phyloP scores from a whole-genome alignment of 495 filamentous ascomycete genomes.

The Penicillium verhagenii region DNA sequence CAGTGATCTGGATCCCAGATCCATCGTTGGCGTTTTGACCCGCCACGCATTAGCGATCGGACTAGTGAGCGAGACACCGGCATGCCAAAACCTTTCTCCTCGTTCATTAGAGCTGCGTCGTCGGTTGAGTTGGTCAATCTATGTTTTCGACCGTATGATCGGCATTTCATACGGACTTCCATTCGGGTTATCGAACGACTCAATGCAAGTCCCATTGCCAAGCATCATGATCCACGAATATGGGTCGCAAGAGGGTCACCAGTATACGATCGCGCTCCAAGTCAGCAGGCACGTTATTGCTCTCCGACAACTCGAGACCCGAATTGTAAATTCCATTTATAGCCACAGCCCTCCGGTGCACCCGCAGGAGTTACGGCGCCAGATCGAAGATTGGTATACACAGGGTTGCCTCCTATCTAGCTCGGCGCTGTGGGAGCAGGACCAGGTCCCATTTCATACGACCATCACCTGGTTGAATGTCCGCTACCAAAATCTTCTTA shows the following conservation, averaged over 20 bases:
- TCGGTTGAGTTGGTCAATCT: constrained; percentile 30
- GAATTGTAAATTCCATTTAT: constrained; percentile 21
- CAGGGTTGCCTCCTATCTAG: constrained; percentile 26
- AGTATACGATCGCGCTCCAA: constrained; percentile 25
- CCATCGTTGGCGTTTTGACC: constrained; percentile 22
- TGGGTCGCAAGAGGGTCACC: constrained; percentile 18
- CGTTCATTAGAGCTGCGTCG: constrained; percentile 21
- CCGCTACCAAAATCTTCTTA: constrained; percentile 26
- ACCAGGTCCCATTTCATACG: constrained; percentile 28
- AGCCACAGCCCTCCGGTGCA: neutral
- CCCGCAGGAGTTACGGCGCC: constrained; percentile 13
- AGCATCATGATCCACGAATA: constrained; percentile 31
- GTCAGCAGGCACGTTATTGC: constrained; percentile 28
- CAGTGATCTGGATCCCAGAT: constrained; percentile 18
- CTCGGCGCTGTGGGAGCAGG: constrained; percentile 16
- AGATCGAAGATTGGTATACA: constrained; percentile 30
- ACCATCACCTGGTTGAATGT: constrained; percentile 29
- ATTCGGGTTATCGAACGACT: constrained; percentile 18
- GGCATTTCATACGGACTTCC: constrained; percentile 26
- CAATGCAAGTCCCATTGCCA: constrained; percentile 24
- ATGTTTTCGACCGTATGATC: constrained; percentile 30
- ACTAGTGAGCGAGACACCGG: constrained; percentile 6
- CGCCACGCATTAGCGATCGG: constrained; percentile 23
- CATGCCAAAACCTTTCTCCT: constrained; percentile 6
- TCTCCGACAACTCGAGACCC: constrained; percentile 27